Base-by-base conservation (phyloP, 2,329 filamentous ascomycete species). In the Uncinocarpus reesii region DNA sequence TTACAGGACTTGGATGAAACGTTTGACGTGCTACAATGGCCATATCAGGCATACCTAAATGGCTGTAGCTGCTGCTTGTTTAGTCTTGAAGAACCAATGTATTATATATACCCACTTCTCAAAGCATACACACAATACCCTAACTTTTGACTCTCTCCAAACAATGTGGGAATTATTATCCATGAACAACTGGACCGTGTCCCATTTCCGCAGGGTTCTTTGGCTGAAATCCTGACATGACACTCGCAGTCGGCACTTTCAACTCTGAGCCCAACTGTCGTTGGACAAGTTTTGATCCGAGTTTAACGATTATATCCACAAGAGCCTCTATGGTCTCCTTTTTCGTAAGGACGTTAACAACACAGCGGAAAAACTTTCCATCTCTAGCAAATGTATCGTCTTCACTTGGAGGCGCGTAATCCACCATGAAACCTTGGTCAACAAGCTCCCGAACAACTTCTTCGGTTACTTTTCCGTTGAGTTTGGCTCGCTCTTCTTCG, bases 311-410 rank as follows among this genome's bases (percentile, higher is more conserved):
- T 3, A 76, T 77, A 55, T 68, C 70, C 1, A 84, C 68, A 51
- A 86, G 64, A n/a, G 73, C 74, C 55, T 82, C 78, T 24, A 83
- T 65, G 1, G 80, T 84, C 53, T 73, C 76, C 56, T 58, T 73
- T 52, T 66, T 71, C 31, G 80, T 84, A 48, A 72, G 71, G 1
- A 76, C 71, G 67, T 83, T 83, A 2, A 85, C 77, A 16, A 86
- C 82, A 8, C 80, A 81, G 37, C 82, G 69, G 59, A 86, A 83
- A 57, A 85, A 84, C 58, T 73, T 77, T 0, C 81, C 81, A 51
- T 71, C 70, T 26, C 72, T 72, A n/a, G 65, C 64, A 8, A 74
- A 76, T 23, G 69, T 64, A 15, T 68, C 68, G 55, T 70, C 73
- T 47, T 70, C 60, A 48, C 62, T 65, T 0, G 69, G 68, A 3